Evolutionary conservation across 768 basidiomycete genomes (phyloP).

Genomic region (Tricholoma saponaceum): DNA sequence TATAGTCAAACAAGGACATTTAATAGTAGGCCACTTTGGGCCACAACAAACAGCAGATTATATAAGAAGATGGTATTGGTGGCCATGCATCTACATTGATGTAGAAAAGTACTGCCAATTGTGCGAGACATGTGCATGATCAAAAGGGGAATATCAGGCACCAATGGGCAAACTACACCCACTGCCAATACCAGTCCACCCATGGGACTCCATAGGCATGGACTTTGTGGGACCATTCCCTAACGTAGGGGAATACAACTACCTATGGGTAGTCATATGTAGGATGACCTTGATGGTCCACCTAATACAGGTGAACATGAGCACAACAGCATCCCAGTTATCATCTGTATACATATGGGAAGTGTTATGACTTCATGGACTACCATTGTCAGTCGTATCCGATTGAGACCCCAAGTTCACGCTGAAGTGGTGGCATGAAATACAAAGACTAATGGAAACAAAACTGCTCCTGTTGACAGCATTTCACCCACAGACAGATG

Average conservation of each 20-base stretch:
- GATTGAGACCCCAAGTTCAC: background rate
- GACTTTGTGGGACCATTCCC: background rate
- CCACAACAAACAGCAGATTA: constrained; percentile 23
- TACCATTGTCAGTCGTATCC: background rate
- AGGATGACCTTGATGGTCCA: background rate
- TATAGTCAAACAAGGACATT: constrained; percentile 21
- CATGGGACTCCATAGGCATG: background rate
- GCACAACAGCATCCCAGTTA: background rate
- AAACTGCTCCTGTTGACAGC: background rate
- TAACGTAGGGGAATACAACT: background rate
- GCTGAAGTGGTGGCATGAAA: background rate
- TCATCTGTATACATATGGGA: background rate
- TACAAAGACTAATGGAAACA: background rate
- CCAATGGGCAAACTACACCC: background rate
- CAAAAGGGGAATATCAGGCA: background rate
- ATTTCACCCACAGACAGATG: background rate
- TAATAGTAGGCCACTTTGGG: constrained; percentile 28
- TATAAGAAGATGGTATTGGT: constrained; percentile 19
- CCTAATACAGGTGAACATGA: background rate
- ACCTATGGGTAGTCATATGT: background rate
- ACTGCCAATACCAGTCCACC: background rate
- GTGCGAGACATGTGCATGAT: background rate
- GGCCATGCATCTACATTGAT: constrained; percentile 13
- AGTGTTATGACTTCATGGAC: background rate
- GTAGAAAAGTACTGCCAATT: background rate